A percentile compares a stretch with the other conserved stretches of the same genome.
These are phyloP conservation scores for Colletotrichum abscissum DNA, from an alignment of 2,329 filamentous ascomycete genomes.

Conservation along the genomic window DNA sequence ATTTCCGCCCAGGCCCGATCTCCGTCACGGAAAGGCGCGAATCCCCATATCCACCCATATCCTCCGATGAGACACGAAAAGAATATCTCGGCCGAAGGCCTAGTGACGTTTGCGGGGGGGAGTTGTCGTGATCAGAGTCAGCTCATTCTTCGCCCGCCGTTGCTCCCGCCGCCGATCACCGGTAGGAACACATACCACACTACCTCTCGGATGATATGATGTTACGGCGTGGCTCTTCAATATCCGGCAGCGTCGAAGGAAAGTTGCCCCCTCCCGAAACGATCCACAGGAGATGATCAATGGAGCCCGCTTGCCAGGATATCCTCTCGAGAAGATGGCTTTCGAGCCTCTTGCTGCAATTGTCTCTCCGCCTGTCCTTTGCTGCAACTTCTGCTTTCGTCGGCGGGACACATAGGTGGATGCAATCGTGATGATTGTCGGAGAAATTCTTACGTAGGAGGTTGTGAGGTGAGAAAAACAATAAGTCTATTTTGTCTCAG, in stretches of 20 bases:
- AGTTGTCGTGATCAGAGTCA: constrained; percentile 8
- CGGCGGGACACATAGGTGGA: background rate
- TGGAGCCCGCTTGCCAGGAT: background rate
- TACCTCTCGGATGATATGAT: background rate
- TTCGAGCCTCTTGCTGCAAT: constrained; percentile 2
- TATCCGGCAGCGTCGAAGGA: constrained; percentile 9
- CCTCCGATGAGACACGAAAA: constrained; percentile 8
- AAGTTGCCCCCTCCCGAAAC: background rate
- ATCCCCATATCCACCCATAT: background rate
- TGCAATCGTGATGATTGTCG: background rate
- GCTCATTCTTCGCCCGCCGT: constrained; percentile 23
- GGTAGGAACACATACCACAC: constrained; percentile 7
- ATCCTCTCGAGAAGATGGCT: background rate
- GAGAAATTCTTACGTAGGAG: background rate
- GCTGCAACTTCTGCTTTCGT: constrained; percentile 7
- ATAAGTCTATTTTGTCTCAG: constrained; percentile 23
- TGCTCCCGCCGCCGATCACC: constrained; percentile 30
- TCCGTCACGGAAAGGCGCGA: constrained; percentile 5
- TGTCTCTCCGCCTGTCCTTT: background rate
- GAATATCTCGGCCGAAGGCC: constrained; percentile 20
- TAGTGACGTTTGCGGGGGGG: constrained; percentile 30
- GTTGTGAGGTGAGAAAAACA: background rate
- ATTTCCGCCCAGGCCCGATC: constrained; percentile 5
- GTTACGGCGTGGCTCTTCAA: background rate
- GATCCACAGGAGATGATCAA: background rate